A percentile compares a stretch with the other conserved stretches of the same genome.
Conservation (phyloP, 2,329 filamentous ascomycete genomes). For the Gremmenia infestans region DNA sequence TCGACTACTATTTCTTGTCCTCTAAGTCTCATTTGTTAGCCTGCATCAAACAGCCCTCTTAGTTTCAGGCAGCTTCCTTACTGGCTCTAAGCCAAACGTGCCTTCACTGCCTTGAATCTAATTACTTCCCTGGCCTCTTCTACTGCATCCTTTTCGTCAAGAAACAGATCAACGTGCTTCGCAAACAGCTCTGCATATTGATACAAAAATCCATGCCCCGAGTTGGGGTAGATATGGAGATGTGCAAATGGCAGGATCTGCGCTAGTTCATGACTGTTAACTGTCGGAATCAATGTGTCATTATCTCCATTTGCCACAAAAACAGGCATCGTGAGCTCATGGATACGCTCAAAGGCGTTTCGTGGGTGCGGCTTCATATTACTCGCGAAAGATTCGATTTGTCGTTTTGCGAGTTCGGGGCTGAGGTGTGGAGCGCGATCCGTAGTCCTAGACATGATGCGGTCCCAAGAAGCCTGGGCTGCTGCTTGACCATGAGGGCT, state of each 20-base stretch:
- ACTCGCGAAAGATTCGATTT: constrained; percentile 13
- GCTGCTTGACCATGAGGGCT: constrained; percentile 32
- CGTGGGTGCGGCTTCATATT: constrained; percentile 6
- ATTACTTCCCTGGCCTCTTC: not conserved
- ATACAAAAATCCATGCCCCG: constrained; percentile 20
- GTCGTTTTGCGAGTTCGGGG: constrained; percentile 6
- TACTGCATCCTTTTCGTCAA: constrained; percentile 6
- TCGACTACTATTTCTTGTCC: no score
- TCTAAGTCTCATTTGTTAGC: no score
- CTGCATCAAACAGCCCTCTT: no score
- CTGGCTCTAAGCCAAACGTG: not conserved
- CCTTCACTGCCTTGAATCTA: not conserved
- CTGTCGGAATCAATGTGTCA: constrained; percentile 18
- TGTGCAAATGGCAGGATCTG: constrained; percentile 9
- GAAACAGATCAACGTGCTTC: constrained; percentile 15
- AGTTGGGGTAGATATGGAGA: constrained; percentile 16
- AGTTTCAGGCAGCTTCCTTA: no score
- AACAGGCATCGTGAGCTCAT: constrained; percentile 28
- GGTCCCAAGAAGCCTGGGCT: constrained; percentile 33
- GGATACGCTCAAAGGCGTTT: constrained; percentile 23
- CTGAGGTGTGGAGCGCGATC: constrained; percentile 12
- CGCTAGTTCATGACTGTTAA: constrained; percentile 14
- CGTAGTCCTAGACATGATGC: constrained; percentile 19
- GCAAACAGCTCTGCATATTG: constrained; percentile 19
- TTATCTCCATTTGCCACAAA: constrained; percentile 28